Evolutionary conservation across 371 early-diverging fungal genomes (phyloP).

Genomic region (Mortierella sp.): DNA sequence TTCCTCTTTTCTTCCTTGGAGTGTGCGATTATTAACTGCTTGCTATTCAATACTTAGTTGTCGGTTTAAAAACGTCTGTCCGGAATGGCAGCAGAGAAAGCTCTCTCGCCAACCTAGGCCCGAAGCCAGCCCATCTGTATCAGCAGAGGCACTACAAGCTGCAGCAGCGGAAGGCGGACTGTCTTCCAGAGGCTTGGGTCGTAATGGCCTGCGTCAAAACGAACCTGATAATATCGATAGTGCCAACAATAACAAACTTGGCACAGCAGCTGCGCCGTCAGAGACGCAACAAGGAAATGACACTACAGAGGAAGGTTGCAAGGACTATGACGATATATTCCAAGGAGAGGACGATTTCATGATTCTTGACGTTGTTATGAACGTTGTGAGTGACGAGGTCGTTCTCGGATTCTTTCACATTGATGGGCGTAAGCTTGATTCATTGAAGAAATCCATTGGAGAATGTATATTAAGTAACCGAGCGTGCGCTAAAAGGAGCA

Average conservation of each 20-base stretch:
- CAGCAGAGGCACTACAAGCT: conserved; percentile 29
- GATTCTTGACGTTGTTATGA: conserved; percentile 68
- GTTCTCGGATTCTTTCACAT: conserved; percentile 70
- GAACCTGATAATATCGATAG: background rate
- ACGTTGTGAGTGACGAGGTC: conserved; percentile 65
- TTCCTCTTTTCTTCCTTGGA: background rate
- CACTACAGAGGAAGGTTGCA: conserved; percentile 7
- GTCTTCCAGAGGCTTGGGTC: conserved; percentile 39
- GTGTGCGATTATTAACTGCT: background rate
- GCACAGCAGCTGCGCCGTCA: background rate
- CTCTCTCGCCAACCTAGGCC: conserved; percentile 22
- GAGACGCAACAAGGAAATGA: conserved; percentile 5
- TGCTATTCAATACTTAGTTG: conserved; percentile 17
- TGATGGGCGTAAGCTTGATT: conserved; percentile 53
- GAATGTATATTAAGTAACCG: too few relatives aligned
- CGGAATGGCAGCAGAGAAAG: conserved; percentile 48
- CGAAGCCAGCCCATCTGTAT: conserved; percentile 2
- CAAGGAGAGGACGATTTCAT: conserved; percentile 60
- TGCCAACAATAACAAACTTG: conserved; percentile 6
- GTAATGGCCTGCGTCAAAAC: conserved; percentile 14
- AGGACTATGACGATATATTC: conserved; percentile 38
- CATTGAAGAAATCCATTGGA: background rate
- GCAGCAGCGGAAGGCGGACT: conserved; percentile 41
- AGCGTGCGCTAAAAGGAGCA: too few relatives aligned
- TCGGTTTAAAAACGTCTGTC: conserved; percentile 54